Conservation (phyloP, 345 rosid species). For the Camelina hispida region DNA sequence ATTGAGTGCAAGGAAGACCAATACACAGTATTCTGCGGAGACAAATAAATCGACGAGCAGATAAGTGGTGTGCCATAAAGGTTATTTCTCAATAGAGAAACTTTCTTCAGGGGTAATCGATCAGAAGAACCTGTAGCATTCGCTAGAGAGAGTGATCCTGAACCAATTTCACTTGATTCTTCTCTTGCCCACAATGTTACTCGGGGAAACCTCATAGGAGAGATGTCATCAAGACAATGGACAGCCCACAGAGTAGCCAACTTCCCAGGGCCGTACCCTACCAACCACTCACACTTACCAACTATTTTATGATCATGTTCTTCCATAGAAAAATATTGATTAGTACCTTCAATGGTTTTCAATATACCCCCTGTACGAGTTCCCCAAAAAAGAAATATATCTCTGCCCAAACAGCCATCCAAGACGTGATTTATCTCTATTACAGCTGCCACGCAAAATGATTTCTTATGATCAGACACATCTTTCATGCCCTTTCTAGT, state of each 20-base stretch:
- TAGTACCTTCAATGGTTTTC: slow-evolving; percentile 53
- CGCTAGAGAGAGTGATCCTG: slow-evolving; percentile 41
- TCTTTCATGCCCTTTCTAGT: slow-evolving; percentile 60
- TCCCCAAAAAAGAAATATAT: slow-evolving; percentile 73
- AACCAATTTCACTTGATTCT: slow-evolving; percentile 51
- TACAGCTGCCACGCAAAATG: slow-evolving; percentile 75
- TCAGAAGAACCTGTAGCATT: slow-evolving; percentile 47
- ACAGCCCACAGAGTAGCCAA: slow-evolving; percentile 78
- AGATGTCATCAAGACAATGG: slow-evolving; percentile 83
- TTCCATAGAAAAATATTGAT: slow-evolving; percentile 46
- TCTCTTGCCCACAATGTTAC: slow-evolving; percentile 66
- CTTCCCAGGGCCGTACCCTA: slow-evolving; percentile 81
- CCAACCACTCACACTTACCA: slow-evolving; percentile 84
- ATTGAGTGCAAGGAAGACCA: slow-evolving; percentile 61
- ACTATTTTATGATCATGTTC: slow-evolving; percentile 48
- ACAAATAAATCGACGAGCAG: slow-evolving; percentile 66
- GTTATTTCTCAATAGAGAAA: slow-evolving; percentile 56
- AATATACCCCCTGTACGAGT: slow-evolving; percentile 55
- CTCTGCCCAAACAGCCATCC: slow-evolving; percentile 60
- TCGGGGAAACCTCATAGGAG: slow-evolving; percentile 80
- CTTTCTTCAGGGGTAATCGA: slow-evolving; percentile 57
- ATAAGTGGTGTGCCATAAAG: slow-evolving; percentile 62
- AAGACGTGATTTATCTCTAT: slow-evolving; percentile 71
- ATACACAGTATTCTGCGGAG: slow-evolving; percentile 52
- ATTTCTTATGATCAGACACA: slow-evolving; percentile 47